These are phyloP conservation scores for Pythium plurisporium DNA, from an alignment of 352 stramenopile species.

Conservation along the genomic window DNA sequence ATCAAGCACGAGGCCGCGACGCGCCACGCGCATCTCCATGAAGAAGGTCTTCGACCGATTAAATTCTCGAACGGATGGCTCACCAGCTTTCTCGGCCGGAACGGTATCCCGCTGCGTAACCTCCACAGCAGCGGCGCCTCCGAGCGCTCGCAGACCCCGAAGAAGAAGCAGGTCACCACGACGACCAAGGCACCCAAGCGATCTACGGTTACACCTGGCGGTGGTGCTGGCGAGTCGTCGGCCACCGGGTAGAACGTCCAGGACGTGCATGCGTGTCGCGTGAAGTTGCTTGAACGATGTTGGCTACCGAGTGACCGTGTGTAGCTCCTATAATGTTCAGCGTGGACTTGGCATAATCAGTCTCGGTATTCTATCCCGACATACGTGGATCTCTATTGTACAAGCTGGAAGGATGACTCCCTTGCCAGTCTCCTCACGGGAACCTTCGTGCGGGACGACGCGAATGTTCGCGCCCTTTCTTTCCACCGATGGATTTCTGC, in stretches of 20 bases:
- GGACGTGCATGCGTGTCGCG: too few relatives aligned
- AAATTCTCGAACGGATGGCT: slow-evolving; percentile 2
- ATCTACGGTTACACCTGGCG: too few relatives aligned
- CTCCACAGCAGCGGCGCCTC: not conserved
- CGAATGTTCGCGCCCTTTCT: slow-evolving; percentile 3
- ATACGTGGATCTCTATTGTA: too few relatives aligned
- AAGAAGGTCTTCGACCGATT: too few relatives aligned
- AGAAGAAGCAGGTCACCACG: not conserved
- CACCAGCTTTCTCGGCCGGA: not conserved
- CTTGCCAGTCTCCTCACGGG: not conserved
- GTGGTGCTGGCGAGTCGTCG: too few relatives aligned
- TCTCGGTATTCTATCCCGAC: too few relatives aligned
- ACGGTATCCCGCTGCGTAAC: not conserved
- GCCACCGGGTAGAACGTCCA: too few relatives aligned
- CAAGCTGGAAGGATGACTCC: too few relatives aligned
- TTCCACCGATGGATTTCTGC: not conserved
- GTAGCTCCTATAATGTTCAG: not conserved
- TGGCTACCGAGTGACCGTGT: too few relatives aligned
- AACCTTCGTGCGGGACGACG: not conserved
- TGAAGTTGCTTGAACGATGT: too few relatives aligned
- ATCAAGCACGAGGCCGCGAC: not conserved
- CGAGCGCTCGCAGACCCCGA: not conserved
- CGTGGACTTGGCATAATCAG: not conserved
- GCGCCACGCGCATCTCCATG: not conserved
- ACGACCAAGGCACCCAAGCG: not conserved